Percentiles rank a stretch among this genome's conserved stretches.
Conservation (phyloP, 1,284 basidiomycete genomes). For the Waitea zeae region DNA sequence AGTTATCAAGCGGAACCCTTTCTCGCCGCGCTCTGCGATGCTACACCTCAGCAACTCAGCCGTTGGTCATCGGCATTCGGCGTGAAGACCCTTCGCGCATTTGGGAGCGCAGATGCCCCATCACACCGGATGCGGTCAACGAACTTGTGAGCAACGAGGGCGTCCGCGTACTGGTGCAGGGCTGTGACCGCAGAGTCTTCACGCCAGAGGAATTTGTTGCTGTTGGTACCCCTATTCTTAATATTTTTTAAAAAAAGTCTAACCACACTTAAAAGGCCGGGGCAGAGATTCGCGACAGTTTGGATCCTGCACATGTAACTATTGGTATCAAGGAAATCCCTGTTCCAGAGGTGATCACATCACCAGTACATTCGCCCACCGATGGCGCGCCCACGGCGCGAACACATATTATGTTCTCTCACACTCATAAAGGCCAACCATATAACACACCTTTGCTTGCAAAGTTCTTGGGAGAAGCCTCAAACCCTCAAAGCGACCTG, state of each 20-base stretch:
- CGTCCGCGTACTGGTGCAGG: slow-evolving; percentile 57
- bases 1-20: too few species aligned
- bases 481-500: slow-evolving; percentile 8
- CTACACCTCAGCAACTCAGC: background rate
- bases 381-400: slow-evolving; percentile 17
- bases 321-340: slow-evolving; percentile 83
- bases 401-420: slow-evolving; percentile 80
- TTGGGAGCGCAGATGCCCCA: slow-evolving; percentile 77
- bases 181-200: slow-evolving; percentile 63
- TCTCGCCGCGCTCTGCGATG: too few species aligned
- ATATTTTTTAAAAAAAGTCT: too few species aligned
- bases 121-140: slow-evolving; percentile 60
- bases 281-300: slow-evolving; percentile 38
- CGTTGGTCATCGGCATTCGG: slow-evolving; percentile 33
- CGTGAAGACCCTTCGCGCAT: slow-evolving; percentile 67
- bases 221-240: background rate
- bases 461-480: slow-evolving; percentile 29
- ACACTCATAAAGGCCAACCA: slow-evolving; percentile 73
- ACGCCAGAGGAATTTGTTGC: slow-evolving; percentile 37
- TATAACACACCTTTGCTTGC: slow-evolving; percentile 74
- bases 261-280: too few species aligned
- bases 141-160: slow-evolving; percentile 36
- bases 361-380: slow-evolving; percentile 17
- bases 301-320: slow-evolving; percentile 57
- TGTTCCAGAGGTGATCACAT: slow-evolving; percentile 36